Evolutionary conservation across 2,329 filamentous ascomycete species (phyloP).

Genomic region (Aureobasidium sp.): DNA sequence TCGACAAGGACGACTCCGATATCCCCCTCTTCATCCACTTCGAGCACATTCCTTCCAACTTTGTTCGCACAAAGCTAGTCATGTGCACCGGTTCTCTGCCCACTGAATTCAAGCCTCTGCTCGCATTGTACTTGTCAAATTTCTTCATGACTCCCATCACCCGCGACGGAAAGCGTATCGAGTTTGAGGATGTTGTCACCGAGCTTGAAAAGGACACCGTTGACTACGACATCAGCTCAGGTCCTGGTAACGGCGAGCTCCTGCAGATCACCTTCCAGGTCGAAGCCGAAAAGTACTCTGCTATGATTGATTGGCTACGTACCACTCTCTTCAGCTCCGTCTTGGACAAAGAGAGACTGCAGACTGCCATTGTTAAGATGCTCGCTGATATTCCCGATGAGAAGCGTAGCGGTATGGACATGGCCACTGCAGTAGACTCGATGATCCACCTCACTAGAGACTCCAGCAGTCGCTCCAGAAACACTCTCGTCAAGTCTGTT

Average conservation of each 20-base stretch:
- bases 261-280: constrained; percentile 75
- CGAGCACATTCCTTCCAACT: constrained; percentile 87
- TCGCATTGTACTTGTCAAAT: constrained; percentile 78
- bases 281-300: constrained; percentile 78
- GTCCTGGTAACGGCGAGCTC: constrained; percentile 70
- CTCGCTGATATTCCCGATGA: constrained; percentile 85
- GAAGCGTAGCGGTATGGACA: constrained; percentile 73
- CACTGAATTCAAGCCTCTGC: constrained; percentile 72
- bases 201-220: constrained; percentile 88
- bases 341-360: constrained; percentile 64
- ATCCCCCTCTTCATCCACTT: constrained; percentile 92
- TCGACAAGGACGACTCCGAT: constrained; percentile 58
- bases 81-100: constrained; percentile 72
- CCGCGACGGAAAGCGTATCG: constrained; percentile 64
- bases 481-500: constrained; percentile 75
- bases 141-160: constrained; percentile 90
- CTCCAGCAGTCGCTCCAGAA: constrained; percentile 67
- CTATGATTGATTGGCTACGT: constrained; percentile 73
- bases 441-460: constrained; percentile 74
- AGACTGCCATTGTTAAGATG: constrained; percentile 64
- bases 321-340: constrained; percentile 82
- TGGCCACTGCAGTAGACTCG: constrained; percentile 55
- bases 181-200: constrained; percentile 88
- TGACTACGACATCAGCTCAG: constrained; percentile 65
- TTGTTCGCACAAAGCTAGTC: constrained; percentile 76